Evolutionary conservation across 2,329 filamentous ascomycete species (phyloP), one percentile per base, ranked within the genome.

Genomic region (Cytospora leucostoma): DNA sequence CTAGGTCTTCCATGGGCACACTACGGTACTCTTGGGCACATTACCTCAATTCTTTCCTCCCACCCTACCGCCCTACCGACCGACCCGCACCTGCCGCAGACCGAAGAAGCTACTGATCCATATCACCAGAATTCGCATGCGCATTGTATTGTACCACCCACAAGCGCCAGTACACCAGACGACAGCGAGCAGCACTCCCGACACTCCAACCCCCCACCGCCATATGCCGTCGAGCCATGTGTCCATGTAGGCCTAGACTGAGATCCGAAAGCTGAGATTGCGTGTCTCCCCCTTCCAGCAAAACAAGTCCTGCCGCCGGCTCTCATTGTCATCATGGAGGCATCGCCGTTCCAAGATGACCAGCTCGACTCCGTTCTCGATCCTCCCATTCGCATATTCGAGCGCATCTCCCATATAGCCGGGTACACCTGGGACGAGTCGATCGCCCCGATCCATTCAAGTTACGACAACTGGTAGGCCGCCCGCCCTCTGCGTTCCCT

Each of bases 401-500:
- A 93, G 74, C 85, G 90, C 57, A 81, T 93, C 68, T 82, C 85
- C 66, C 88, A 91, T 73, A 82, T 93, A 67, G 82, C 88, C 53
- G 90, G 89, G 59, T 93, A 92, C 73, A 86, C 84, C 7, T 93
- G 90, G 90, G 89, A 93, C 74, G 88, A 91, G 68, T 81, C 84
- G 15, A 74, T 72, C 63, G 75, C 76, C 33, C 84, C 85, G 12
- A 79, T 83, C 62, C 86, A 88, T 72, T 84, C 84, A 57, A 92
- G 88, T 70, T 97, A 97, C 76, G 92, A 96, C 74, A 93, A 93
- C 79, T 98, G 93, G 92, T 87, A 79, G 70, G 77, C 71, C 60
- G 62, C 32, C 44, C 27, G 27, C 27, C 32, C 33, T 59, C 21
- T 11, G 19, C 40, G 59, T 47, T 37, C 17, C 53, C 61, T n/a